Evolutionary conservation across 108 stramenopile species (phyloP).

Genomic region (Fragilariopsis cylindrus): DNA sequence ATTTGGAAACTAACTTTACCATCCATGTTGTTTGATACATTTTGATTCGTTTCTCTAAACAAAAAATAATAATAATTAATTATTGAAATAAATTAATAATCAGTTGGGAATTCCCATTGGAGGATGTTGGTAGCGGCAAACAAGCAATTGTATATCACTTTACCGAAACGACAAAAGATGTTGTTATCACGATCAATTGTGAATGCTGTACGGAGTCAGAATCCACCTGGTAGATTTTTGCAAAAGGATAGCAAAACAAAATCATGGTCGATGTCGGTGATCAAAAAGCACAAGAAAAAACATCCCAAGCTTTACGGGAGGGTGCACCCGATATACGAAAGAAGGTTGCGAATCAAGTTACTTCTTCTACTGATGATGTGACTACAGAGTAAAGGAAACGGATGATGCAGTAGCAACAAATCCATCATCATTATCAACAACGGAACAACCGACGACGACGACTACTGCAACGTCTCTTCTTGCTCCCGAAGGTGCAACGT

Average conservation of each 20-base stretch:
- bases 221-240: conserved; percentile 84
- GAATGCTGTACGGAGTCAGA: conserved; percentile 64
- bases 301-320: conserved; percentile 72
- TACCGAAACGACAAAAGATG: conserved; percentile 77
- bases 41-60: too few species aligned
- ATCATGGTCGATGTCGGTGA: conserved; percentile 72
- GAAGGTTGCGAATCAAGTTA: conserved; percentile 32
- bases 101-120: conserved; percentile 60
- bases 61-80: neutral
- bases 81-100: neutral
- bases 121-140: conserved; percentile 67
- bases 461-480: too few species aligned
- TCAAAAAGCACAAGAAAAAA: conserved; percentile 64
- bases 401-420: conserved; percentile 13
- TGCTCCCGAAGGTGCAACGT: too few species aligned
- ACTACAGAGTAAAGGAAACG: neutral
- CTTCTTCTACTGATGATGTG: neutral
- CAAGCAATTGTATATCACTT: conserved; percentile 67
- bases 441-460: neutral
- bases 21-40: too few species aligned
- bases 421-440: conserved; percentile 1
- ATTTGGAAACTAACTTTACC: too few species aligned
- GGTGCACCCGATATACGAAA: conserved; percentile 72
- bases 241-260: conserved; percentile 57
- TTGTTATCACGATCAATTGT: conserved; percentile 68